Evolutionary conservation across 768 basidiomycete species (phyloP), one percentile per base, ranked within the genome.

Genomic region (Podaxis rugospora): DNA sequence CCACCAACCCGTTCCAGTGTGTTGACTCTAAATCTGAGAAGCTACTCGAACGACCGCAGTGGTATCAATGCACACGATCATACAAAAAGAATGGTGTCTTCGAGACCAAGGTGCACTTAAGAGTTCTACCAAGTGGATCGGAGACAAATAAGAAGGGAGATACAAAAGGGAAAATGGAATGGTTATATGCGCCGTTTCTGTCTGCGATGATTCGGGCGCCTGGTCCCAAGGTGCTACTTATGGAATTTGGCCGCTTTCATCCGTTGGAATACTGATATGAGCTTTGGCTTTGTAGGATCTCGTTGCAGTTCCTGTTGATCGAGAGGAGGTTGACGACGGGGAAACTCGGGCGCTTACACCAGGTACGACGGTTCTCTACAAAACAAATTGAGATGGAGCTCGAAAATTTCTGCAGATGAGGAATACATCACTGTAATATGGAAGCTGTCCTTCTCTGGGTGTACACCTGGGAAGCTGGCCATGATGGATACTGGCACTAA

Each of bases 151-250:
- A 18, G 16, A 36, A 32, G 32, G n/a, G n/a, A 13, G 11, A 18
- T 21, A 44, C 61, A 16, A 62, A 62, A 37, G 62, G 50, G 10
- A 59, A 62, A n/a, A 67, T 58, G 1, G 68, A 71, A 18, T 72
- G 67, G 68, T 68, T 68, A 0, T 76, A 76, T 62, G 72, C 69
- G 1, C 75, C 75, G 0, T 75, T 69, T 63, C 47, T 76, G 4
- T 60, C 63, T 35, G 62, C 68, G 11, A 66, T 69, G 6, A 53
- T 40, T 9, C 55, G 56, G 21, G 66, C 67, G 13, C 51, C 65
- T 11, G 77, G 76, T 2, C 74, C 75, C 4, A 62, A 70, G 66
- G 77, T 27, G 46, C 2, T 47, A 2, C 14, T 42, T 18, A 6
- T 44, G 18, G 16, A 18, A 13, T 51, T 66, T 57, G 3, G 9